phyloP scores from a whole-genome alignment of 2,329 filamentous ascomycete species.

The Ophiostoma piceae region DNA sequence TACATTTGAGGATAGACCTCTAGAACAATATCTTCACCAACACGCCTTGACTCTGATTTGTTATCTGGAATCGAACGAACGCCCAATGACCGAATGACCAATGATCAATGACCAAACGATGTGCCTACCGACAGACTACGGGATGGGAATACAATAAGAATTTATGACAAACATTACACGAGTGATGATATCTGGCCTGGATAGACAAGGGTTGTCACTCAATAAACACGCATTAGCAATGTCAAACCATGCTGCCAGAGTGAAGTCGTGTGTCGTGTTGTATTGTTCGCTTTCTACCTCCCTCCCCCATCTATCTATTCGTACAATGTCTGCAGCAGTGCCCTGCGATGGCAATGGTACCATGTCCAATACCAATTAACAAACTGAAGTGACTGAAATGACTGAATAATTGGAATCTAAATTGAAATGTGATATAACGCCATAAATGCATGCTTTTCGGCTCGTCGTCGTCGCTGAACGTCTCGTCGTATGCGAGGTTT shows the following conservation, averaged over 20 bases:
- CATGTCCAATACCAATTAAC: background rate
- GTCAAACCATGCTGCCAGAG: conserved; percentile 11
- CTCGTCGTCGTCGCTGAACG: background rate
- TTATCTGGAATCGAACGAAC: background rate
- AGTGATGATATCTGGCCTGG: background rate
- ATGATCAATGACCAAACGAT: background rate
- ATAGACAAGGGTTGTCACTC: background rate
- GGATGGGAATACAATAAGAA: background rate
- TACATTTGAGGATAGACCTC: background rate
- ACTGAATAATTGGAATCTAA: background rate
- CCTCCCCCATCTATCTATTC: background rate
- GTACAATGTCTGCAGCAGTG: background rate
- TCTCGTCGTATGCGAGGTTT: too few relatives aligned
- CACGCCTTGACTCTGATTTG: background rate
- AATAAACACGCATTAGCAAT: background rate
- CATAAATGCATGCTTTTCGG: conserved; percentile 17
- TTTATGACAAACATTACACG: background rate
- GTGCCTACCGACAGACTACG: conserved; percentile 1
- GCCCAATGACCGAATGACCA: too few relatives aligned
- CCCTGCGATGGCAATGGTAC: background rate
- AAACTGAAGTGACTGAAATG: background rate
- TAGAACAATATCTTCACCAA: background rate
- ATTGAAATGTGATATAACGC: conserved; percentile 12
- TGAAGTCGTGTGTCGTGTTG: background rate
- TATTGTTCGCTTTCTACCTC: background rate